Conservation (phyloP, 352 stramenopile species). For the Hyaloperonospora arabidopsidis region DNA sequence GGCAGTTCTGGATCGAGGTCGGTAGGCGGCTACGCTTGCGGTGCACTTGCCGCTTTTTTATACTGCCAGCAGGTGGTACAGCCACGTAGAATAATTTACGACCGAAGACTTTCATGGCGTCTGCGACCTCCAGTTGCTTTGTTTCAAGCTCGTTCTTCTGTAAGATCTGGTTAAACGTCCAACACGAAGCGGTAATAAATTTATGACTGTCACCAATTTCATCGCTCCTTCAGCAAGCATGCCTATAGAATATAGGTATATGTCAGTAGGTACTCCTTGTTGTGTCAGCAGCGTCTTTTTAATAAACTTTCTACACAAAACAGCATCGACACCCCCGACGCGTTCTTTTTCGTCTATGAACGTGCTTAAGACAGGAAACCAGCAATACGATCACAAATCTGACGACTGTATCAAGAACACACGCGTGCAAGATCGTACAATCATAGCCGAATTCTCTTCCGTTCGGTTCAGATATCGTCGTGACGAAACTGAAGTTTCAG, state of each 20-base stretch:
- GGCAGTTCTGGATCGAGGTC: slow-evolving; percentile 4
- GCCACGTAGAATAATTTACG: slow-evolving; percentile 81
- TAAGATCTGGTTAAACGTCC: slow-evolving; percentile 69
- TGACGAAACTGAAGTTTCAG: slow-evolving; percentile 45
- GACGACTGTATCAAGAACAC: neutral
- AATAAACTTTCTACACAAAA: slow-evolving; percentile 78
- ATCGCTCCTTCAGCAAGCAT: too few relatives aligned
- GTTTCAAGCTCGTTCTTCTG: slow-evolving; percentile 74
- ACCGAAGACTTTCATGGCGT: slow-evolving; percentile 85
- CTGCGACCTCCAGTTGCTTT: slow-evolving; percentile 85
- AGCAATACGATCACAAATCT: too few relatives aligned
- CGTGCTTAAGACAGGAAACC: too few relatives aligned
- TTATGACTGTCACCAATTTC: too few relatives aligned
- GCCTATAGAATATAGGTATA: too few relatives aligned
- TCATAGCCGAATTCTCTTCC: slow-evolving; percentile 29
- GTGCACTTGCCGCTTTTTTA: slow-evolving; percentile 17
- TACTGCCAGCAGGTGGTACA: slow-evolving; percentile 22
- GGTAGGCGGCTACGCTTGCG: slow-evolving; percentile 21
- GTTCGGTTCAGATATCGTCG: slow-evolving; percentile 40
- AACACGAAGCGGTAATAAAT: slow-evolving; percentile 77
- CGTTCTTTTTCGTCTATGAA: slow-evolving; percentile 57
- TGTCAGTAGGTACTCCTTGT: too few relatives aligned
- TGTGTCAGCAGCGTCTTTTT: slow-evolving; percentile 30
- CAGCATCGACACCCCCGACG: slow-evolving; percentile 62
- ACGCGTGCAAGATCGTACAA: slow-evolving; percentile 17